Conservation (phyloP, 306 rosid species). For the Lithocarpus polystachyus region DNA sequence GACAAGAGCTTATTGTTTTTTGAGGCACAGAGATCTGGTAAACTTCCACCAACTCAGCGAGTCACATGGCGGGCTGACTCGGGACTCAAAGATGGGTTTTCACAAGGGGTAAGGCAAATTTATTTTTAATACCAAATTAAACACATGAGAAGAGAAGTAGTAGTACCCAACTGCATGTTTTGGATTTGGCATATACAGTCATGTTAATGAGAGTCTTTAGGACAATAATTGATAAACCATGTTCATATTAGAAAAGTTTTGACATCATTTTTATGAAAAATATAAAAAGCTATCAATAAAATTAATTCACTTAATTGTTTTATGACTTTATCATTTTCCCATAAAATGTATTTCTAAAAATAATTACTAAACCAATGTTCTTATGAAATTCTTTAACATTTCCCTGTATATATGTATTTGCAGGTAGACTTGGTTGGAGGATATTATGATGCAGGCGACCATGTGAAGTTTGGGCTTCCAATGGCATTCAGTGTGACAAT, state of each 20-base stretch:
- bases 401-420: neutral
- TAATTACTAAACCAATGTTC: no score
- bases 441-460: conserved; percentile 93
- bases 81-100: conserved; percentile 68
- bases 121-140: no score
- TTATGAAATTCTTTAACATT: no score
- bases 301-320: no score
- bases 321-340: no score
- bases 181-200: no score
- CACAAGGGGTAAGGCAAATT: conserved; percentile 54
- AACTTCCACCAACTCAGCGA: conserved; percentile 44
- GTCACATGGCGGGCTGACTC: conserved; percentile 83
- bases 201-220: no score
- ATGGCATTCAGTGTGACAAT: conserved; percentile 80
- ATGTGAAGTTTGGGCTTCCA: conserved; percentile 87
- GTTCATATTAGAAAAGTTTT: no score
- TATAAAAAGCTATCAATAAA: no score
- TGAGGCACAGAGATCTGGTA: conserved; percentile 85
- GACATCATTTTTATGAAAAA: no score
- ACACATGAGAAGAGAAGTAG: neutral
- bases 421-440: conserved; percentile 90
- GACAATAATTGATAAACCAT: no score
- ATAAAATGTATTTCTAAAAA: no score
- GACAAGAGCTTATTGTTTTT: conserved; percentile 75
- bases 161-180: neutral